Evolutionary conservation across 169 alveolate genomes (phyloP).

Genomic region (Eimeria praecox): DNA sequence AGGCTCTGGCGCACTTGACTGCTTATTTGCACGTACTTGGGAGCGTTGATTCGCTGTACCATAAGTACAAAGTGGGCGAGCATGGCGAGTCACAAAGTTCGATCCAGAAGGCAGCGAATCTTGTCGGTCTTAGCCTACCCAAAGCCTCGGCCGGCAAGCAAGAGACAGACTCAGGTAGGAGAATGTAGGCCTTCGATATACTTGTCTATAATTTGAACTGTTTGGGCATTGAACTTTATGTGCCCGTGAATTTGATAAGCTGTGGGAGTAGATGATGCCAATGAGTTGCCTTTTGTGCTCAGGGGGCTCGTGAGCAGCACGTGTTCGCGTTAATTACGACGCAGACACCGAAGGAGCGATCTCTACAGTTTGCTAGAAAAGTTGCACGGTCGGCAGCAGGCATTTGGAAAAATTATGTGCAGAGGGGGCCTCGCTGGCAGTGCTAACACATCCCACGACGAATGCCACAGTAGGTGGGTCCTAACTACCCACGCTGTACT

Average conservation of each 20-base stretch:
- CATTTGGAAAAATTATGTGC: no score
- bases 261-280: background rate
- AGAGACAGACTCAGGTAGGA: background rate
- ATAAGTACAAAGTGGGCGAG: background rate
- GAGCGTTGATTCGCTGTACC: conserved; percentile 25
- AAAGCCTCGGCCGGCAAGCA: background rate
- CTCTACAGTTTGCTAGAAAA: background rate
- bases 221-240: background rate
- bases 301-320: background rate
- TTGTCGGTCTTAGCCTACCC: conserved; percentile 53
- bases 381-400: background rate
- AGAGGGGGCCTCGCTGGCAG: background rate
- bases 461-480: background rate
- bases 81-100: background rate
- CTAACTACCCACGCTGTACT: background rate
- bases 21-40: conserved; percentile 34
- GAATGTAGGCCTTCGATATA: background rate
- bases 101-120: conserved; percentile 31
- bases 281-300: background rate
- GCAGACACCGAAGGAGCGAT: background rate
- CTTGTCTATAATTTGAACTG: background rate
- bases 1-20: conserved; percentile 35
- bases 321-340: background rate
- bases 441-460: background rate
- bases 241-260: background rate